phyloP scores from a whole-genome alignment of 1,284 basidiomycete genomes.

The Ustilago sp. region DNA sequence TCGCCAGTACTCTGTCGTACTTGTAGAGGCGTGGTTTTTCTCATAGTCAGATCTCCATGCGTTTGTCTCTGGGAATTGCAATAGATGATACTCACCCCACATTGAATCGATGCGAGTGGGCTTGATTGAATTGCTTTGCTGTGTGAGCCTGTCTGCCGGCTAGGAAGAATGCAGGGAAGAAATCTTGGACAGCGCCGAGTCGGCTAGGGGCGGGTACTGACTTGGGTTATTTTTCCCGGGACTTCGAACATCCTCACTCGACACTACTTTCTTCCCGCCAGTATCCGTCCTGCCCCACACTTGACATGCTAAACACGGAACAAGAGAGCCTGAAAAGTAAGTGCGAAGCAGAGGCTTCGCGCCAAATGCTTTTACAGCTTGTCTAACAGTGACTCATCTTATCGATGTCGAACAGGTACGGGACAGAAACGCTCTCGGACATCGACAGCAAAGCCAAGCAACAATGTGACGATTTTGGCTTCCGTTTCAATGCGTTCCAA shows the following conservation, averaged over 20 bases:
- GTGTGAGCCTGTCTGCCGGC: background rate
- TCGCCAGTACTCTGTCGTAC: background rate
- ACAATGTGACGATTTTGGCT: slow-evolving; percentile 18
- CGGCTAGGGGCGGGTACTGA: slow-evolving; percentile 16
- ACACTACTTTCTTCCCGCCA: slow-evolving; percentile 25
- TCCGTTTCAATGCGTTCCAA: slow-evolving; percentile 59
- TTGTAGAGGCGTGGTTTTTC: background rate
- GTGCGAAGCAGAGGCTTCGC: background rate
- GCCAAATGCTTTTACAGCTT: background rate
- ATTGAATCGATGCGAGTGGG: background rate
- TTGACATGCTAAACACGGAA: slow-evolving; percentile 44
- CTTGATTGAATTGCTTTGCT: background rate
- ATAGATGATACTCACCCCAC: background rate
- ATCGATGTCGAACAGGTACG: slow-evolving; percentile 55
- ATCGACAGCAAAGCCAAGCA: slow-evolving; percentile 11
- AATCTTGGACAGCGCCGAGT: background rate
- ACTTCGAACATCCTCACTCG: background rate
- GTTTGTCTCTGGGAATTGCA: background rate
- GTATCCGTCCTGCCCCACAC: background rate
- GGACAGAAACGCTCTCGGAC: slow-evolving; percentile 66
- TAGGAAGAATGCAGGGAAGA: background rate
- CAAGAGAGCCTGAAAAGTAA: slow-evolving; percentile 68
- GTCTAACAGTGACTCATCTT: background rate
- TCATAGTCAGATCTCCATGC: background rate
- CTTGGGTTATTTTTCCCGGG: slow-evolving; percentile 9